These are phyloP conservation scores for Echeveria elegans DNA, from an alignment of 164 flowering plant species.

Conservation along the genomic window DNA sequence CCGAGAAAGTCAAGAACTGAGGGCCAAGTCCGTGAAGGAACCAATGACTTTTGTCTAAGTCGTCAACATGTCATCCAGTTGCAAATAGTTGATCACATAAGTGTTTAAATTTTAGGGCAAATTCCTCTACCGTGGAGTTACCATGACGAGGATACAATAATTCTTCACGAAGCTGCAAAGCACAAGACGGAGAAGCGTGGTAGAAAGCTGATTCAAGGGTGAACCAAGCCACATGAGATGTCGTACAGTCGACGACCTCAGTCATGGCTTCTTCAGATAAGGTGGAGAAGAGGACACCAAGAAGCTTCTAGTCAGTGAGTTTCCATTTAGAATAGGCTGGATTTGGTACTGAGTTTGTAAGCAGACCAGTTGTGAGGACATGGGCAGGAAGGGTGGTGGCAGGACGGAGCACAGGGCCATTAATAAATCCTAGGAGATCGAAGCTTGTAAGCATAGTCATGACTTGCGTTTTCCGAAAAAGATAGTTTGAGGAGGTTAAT, in stretches of 20 bases:
- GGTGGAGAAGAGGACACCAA: too few species aligned
- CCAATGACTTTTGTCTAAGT: neutral
- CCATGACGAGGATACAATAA: neutral
- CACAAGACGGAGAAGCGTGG: neutral
- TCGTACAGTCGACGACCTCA: neutral
- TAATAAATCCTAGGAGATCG: neutral
- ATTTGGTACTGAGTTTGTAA: too few species aligned
- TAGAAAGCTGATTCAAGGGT: neutral
- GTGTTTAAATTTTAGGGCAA: neutral
- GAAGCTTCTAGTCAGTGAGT: neutral
- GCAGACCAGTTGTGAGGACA: neutral
- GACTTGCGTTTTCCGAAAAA: neutral
- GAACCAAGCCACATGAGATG: neutral
- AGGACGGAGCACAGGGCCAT: neutral
- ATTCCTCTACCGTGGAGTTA: neutral
- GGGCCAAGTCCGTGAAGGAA: neutral
- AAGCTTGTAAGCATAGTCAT: neutral
- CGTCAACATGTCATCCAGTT: neutral
- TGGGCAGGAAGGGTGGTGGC: neutral
- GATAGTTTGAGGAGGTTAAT: neutral
- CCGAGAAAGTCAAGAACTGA: neutral
- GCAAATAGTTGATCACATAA: too few species aligned
- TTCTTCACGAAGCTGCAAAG: neutral
- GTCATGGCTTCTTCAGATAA: neutral
- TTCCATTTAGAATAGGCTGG: neutral